Conservation (phyloP, 176 grass and related monocot species). For the Canna indica region DNA sequence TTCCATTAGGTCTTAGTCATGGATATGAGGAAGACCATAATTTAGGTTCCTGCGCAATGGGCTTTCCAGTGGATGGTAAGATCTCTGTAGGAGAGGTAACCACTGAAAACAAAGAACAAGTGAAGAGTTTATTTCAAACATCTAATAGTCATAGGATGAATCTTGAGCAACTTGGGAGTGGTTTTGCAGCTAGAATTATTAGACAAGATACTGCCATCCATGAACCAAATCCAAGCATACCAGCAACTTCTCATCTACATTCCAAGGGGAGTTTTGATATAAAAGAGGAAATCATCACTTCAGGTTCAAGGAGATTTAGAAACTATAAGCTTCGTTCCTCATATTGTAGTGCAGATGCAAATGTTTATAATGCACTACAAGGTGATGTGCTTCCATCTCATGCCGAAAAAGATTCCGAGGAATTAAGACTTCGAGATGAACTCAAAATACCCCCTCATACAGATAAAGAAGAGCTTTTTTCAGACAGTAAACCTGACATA, state of each 20-base stretch:
- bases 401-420: background rate
- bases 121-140: background rate
- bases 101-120: background rate
- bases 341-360: conserved; percentile 20
- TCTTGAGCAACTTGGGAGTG: background rate
- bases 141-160: background rate
- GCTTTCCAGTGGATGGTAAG: background rate
- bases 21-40: background rate
- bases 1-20: conserved; percentile 11
- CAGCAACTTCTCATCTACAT: too few relatives aligned
- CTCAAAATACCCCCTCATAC: conserved; percentile 8
- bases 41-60: background rate
- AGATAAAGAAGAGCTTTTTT: conserved; percentile 37
- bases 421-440: conserved; percentile 33
- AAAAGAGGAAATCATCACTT: background rate
- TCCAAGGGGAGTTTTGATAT: too few relatives aligned
- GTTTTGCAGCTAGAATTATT: background rate
- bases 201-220: background rate
- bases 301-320: background rate
- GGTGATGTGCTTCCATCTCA: conserved; percentile 35
- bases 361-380: conserved; percentile 14
- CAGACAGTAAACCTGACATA: conserved; percentile 36
- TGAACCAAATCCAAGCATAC: too few relatives aligned
- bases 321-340: background rate
- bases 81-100: background rate